Conservation (phyloP, 495 filamentous ascomycete species). For the Neurospora sp. region DNA sequence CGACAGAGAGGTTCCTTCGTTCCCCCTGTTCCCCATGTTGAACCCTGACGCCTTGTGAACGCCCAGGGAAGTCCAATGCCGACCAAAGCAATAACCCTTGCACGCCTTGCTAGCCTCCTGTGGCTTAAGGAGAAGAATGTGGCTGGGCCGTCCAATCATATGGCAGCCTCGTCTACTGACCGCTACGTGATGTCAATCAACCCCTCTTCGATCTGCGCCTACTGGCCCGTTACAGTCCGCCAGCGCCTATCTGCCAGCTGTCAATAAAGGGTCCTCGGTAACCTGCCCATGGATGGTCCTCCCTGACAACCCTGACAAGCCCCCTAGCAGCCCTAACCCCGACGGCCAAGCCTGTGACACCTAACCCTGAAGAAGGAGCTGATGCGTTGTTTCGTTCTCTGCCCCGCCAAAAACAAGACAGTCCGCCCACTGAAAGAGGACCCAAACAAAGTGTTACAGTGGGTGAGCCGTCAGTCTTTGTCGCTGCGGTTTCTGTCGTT, state of each 20-base stretch:
- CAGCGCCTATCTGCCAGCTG: not conserved
- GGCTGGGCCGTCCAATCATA: not conserved
- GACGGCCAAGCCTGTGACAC: not conserved
- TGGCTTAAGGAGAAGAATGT: not conserved
- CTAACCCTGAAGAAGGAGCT: not conserved
- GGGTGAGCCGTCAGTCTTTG: not conserved
- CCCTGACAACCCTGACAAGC: not conserved
- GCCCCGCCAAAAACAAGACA: not conserved
- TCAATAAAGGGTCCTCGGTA: not conserved
- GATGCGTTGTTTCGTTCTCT: not conserved
- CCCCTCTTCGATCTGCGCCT: not conserved
- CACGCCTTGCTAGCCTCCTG: not conserved
- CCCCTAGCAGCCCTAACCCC: not conserved
- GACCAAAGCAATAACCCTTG: not conserved
- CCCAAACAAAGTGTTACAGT: not conserved
- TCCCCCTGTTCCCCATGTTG: not conserved
- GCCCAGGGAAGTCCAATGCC: not conserved
- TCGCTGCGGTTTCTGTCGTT: not conserved
- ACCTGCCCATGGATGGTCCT: not conserved
- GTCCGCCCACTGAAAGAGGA: not conserved
- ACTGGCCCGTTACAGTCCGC: not conserved
- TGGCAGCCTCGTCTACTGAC: not conserved
- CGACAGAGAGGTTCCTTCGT: not conserved
- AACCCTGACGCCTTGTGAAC: not conserved
- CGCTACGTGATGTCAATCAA: not conserved